Evolutionary conservation across 805 yeast genomes (phyloP), one percentile per base, ranked within the genome.

Genomic region (Zygoascus ofunaensis): DNA sequence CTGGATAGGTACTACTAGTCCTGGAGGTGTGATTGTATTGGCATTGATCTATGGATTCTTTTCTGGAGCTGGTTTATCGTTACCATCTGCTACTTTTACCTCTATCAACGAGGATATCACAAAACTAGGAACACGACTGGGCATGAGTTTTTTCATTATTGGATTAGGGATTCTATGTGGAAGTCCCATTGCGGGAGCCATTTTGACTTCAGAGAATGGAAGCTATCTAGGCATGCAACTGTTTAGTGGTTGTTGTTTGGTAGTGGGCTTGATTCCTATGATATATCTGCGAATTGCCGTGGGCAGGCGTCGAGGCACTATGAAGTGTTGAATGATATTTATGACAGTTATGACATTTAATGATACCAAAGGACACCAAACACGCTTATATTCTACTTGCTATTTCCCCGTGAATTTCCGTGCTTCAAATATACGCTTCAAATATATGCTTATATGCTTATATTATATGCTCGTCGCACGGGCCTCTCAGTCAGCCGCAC

Each of bases 131-230:
- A 46, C 58, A 1, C 51, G 64, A n/a, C 80, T 85, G 85, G 85
- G 85, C 2, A 44, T 76, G 35, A 73, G 86, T 1, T 66, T 84
- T 28, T 66, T 72, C n/a, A 50, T 69, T 7, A 79, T 81, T 30
- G 73, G 89, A 0, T 68, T 73, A 52, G 76, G 72, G 3, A 41
- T 54, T 17, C 47, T 60, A 5, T 45, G 49, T 4, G 64, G 64
- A 2, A 38, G 56, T 23, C 64, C 64, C 10, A 50, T 58, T 19
- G 61, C 59, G 1, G 63, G 63, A 3, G 60, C 60, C 2, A 44
- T 60, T 4, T 34, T 55, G 7, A 45, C 45, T 23, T 23, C 30
- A 3, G 40, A 40, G 18, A 33, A 47, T 15, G 55, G 57, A 12
- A 44, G 45, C 18, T 54, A 44, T 23, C 39, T 50, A 4, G 42